Conservation (phyloP, 2,329 filamentous ascomycete genomes). For the Fusarium sp. region DNA sequence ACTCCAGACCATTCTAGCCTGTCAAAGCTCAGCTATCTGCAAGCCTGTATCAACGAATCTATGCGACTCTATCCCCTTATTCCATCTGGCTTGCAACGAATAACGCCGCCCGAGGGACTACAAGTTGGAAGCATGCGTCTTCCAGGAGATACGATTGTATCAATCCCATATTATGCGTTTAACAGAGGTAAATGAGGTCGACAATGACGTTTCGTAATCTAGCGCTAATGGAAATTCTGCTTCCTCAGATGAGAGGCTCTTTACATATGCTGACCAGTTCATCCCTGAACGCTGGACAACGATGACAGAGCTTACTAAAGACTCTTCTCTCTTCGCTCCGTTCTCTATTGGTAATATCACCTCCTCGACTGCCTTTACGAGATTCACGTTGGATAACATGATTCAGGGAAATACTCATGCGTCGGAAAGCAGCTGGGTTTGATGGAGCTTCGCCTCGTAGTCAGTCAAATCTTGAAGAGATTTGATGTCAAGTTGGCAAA, state of each 20-base stretch:
- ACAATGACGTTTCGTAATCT: neutral
- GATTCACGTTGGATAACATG: neutral
- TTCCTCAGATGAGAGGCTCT: neutral
- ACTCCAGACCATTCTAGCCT: neutral
- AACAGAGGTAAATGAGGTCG: neutral
- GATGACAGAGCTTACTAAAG: neutral
- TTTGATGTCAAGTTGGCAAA: neutral
- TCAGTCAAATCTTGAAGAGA: neutral
- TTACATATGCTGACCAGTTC: neutral
- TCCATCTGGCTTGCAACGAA: neutral
- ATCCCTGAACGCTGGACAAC: neutral
- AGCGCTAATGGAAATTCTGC: neutral
- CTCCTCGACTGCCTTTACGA: neutral
- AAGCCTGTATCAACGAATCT: neutral
- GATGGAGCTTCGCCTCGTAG: neutral
- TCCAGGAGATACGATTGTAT: neutral
- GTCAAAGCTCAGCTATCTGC: neutral
- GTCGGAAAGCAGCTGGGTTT: neutral
- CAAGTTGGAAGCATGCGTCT: neutral
- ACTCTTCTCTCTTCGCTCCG: neutral
- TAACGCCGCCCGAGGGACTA: neutral
- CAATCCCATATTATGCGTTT: neutral
- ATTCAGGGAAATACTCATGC: neutral
- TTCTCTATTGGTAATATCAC: neutral
- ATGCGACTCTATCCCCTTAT: neutral